These are phyloP conservation scores for Hymenoscyphus fraxineus DNA, from an alignment of 2,329 filamentous ascomycete species.

Conservation along the genomic window DNA sequence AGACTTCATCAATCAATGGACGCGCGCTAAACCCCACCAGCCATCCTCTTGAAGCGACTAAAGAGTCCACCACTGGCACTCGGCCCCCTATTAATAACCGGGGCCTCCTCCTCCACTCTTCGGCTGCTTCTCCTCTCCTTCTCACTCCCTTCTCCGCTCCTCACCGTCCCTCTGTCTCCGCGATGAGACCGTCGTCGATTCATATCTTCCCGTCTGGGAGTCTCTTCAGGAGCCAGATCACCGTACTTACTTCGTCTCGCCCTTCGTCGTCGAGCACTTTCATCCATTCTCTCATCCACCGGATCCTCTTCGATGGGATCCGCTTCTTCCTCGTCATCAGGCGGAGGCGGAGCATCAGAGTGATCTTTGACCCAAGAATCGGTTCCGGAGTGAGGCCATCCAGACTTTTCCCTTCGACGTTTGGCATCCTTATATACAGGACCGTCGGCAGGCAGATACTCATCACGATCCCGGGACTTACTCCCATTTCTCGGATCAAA, in stretches of 20 bases:
- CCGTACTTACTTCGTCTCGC: constrained; percentile 29
- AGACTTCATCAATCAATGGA: background rate
- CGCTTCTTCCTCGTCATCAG: constrained; percentile 36
- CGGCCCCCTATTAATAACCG: constrained; percentile 50
- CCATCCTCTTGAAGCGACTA: constrained; percentile 33
- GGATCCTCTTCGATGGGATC: background rate
- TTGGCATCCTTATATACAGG: constrained; percentile 29
- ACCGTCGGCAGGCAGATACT: constrained; percentile 29
- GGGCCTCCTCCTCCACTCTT: constrained; percentile 32
- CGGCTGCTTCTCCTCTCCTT: constrained; percentile 28
- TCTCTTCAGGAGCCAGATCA: constrained; percentile 29
- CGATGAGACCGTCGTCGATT: constrained; percentile 28
- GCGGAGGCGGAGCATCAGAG: constrained; percentile 58
- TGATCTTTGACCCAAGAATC: constrained; percentile 65
- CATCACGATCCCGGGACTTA: constrained; percentile 36
- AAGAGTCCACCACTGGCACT: constrained; percentile 64
- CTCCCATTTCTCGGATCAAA: constrained; percentile 43
- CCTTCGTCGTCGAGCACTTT: constrained; percentile 30
- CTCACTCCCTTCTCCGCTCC: constrained; percentile 34
- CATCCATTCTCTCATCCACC: constrained; percentile 24
- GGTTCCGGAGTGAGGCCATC: constrained; percentile 61
- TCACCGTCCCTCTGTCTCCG: constrained; percentile 25
- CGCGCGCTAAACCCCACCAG: constrained; percentile 20
- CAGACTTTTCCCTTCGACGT: constrained; percentile 34
- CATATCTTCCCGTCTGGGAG: constrained; percentile 22